Percentiles rank a stretch among this genome's conserved stretches.
Evolutionary conservation across 371 early-diverging fungal species (phyloP).

Genomic region (Umbelopsis sp.): DNA sequence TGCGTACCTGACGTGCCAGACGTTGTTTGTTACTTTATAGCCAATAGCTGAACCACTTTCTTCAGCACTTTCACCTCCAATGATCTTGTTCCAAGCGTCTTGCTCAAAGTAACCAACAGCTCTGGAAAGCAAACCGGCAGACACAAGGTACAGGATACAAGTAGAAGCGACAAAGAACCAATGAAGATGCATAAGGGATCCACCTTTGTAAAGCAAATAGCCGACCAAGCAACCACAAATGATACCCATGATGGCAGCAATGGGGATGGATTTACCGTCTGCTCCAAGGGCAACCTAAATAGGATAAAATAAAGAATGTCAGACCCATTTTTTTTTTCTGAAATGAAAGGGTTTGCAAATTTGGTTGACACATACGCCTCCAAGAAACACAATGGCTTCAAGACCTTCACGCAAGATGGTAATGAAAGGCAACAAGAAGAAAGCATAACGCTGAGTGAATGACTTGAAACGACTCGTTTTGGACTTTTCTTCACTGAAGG

Average conservation of each 20-base stretch:
- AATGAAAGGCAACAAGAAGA: constrained; percentile 76
- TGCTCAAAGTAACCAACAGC: constrained; percentile 63
- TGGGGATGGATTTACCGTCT: constrained; percentile 70
- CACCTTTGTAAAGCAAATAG: constrained; percentile 67
- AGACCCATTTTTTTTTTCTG: constrained; percentile 32
- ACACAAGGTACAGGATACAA: constrained; percentile 73
- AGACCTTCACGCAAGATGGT: constrained; percentile 85
- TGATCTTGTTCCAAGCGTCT: constrained; percentile 55
- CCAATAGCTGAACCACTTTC: constrained; percentile 42
- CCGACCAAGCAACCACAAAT: constrained; percentile 72
- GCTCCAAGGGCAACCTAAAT: constrained; percentile 71
- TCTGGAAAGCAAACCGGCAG: constrained; percentile 74
- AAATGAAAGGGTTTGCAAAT: constrained; percentile 21
- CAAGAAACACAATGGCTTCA: constrained; percentile 80
- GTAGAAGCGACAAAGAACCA: constrained; percentile 81
- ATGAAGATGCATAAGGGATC: constrained; percentile 66
- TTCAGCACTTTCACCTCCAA: constrained; percentile 53
- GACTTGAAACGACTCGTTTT: constrained; percentile 22
- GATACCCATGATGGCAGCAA: constrained; percentile 74
- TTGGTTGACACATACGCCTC: constrained; percentile 68
- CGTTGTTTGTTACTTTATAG: constrained; percentile 40
- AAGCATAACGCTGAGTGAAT: constrained; percentile 53
- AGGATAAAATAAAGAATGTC: constrained; percentile 46
- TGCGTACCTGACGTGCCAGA: constrained; percentile 36
- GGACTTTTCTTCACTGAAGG: constrained; percentile 38